Conservation (phyloP, 225 moss, liverwort and hornwort species). For the Polytrichum formosum region DNA sequence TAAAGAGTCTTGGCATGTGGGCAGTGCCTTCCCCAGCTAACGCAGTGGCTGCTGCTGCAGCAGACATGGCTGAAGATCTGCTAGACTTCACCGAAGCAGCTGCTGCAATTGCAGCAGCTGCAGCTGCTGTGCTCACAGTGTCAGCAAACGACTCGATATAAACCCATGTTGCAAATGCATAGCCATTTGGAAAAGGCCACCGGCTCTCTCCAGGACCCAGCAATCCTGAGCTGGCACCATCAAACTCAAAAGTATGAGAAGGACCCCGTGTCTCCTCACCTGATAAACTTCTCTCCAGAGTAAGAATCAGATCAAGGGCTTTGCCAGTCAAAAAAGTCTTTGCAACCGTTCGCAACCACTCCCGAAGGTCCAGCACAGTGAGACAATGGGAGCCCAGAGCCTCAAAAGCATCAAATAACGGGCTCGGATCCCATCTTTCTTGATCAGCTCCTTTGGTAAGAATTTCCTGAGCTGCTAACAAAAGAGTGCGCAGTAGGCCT, state of each 20-base stretch:
- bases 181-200: slow-evolving; percentile 94
- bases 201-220: slow-evolving; percentile 96
- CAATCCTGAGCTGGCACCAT: slow-evolving; percentile 95
- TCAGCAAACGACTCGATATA: slow-evolving; percentile 98
- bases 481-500: slow-evolving; percentile 68
- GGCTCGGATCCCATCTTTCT: slow-evolving; percentile 60
- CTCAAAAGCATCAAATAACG: slow-evolving; percentile 81
- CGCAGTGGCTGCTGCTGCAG: slow-evolving; percentile 94
- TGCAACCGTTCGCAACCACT: slow-evolving; percentile 85
- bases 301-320: slow-evolving; percentile 69
- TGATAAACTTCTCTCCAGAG: slow-evolving; percentile 76
- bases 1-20: slow-evolving; percentile 98
- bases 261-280: slow-evolving; percentile 97
- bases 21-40: slow-evolving; percentile 99
- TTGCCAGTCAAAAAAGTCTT: slow-evolving; percentile 74
- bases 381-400: slow-evolving; percentile 89
- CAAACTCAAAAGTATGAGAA: slow-evolving; percentile 89
- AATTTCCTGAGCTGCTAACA: slow-evolving; percentile 67
- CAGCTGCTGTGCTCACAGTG: slow-evolving; percentile 88
- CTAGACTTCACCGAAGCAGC: slow-evolving; percentile 88
- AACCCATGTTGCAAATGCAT: slow-evolving; percentile 96
- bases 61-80: slow-evolving; percentile 95
- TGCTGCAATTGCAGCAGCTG: slow-evolving; percentile 96
- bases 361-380: slow-evolving; percentile 87
- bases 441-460: slow-evolving; percentile 46